Evolutionary conservation across 345 rosid genomes (phyloP).

Genomic region (Eucalyptus erythrocorys): DNA sequence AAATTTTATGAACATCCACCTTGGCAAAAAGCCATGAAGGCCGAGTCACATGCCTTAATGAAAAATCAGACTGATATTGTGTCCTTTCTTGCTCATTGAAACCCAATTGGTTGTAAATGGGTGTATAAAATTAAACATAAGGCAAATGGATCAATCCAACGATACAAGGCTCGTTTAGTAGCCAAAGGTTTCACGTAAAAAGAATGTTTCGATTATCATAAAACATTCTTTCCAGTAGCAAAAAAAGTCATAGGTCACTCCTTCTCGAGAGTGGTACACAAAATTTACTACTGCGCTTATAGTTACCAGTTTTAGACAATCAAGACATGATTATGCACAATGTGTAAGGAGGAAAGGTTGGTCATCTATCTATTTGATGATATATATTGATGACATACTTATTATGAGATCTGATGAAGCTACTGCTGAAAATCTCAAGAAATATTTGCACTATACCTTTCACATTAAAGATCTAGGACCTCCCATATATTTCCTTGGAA

Average conservation of each 20-base stretch:
- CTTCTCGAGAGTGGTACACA: background rate
- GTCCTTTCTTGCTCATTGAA: background rate
- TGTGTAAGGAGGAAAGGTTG: accelerated
- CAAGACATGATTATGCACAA: background rate
- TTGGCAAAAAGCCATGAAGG: background rate
- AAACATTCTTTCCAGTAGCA: accelerated
- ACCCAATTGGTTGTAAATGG: background rate
- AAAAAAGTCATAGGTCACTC: background rate
- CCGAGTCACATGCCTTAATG: background rate
- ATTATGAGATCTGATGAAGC: background rate
- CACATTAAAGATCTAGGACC: background rate
- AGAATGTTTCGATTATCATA: too few relatives aligned
- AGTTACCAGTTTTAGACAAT: accelerated
- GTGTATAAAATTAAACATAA: background rate
- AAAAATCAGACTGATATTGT: background rate
- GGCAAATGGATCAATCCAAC: too few relatives aligned
- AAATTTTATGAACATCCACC: too few relatives aligned
- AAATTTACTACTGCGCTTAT: background rate
- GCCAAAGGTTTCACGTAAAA: too few relatives aligned
- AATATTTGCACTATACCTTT: background rate
- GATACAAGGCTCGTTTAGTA: too few relatives aligned
- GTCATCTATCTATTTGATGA: accelerated
- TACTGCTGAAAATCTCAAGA: accelerated
- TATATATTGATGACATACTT: background rate
- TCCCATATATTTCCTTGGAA: background rate